Base-by-base conservation (phyloP, 352 stramenopile species). In the Phytopythium litorale region DNA sequence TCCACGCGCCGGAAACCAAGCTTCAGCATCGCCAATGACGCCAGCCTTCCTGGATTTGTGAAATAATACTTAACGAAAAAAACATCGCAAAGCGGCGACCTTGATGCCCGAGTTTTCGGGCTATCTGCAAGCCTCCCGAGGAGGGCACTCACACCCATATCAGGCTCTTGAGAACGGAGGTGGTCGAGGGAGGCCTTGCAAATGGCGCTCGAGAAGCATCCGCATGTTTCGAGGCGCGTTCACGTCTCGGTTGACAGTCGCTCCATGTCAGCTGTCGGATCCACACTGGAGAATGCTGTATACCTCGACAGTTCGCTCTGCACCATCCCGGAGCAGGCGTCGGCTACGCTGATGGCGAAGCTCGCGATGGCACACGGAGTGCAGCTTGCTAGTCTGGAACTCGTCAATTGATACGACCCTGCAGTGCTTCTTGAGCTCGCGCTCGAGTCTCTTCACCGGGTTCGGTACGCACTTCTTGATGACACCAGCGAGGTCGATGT, bases 161-260 rank as follows among this genome's bases (percentile, higher is more conserved):
- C 15, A 45, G 12, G n/a, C 28, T 56, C 50, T 56, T 8, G 30
- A 56, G 18, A 56, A 43, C 1, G 28, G 15, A 15, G 11, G 50
- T 42, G 50, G 50, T 56, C 50, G 28, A 23, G 11, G 11, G 7
- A 43, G 28, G 38, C 50, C 50, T 2, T 28, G 50, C 3, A 56
- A 30, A 30, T 56, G 3, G 30, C 5, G 19, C 32, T 43, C 81
- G 81, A 52, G 75, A 77, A 6, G 60, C 30, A 2, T 89, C 76
- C 72, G 58, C 35, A 71, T 88, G 7, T 87, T 90, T 72, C 88
- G 76, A 51, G 84, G 91, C 70, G 82, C 90, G 49, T 92, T 92
- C 63, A 62, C 51, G n/a, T 57, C 51, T 15, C 51, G 32, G 19
- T 57, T 57, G 32, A 57, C 32, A 57, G 51, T 57, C 23, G 43